Percentiles rank a stretch among this genome's conserved stretches.
Evolutionary conservation across 2,329 filamentous ascomycete species (phyloP).

Genomic region (Fusarium sp.): DNA sequence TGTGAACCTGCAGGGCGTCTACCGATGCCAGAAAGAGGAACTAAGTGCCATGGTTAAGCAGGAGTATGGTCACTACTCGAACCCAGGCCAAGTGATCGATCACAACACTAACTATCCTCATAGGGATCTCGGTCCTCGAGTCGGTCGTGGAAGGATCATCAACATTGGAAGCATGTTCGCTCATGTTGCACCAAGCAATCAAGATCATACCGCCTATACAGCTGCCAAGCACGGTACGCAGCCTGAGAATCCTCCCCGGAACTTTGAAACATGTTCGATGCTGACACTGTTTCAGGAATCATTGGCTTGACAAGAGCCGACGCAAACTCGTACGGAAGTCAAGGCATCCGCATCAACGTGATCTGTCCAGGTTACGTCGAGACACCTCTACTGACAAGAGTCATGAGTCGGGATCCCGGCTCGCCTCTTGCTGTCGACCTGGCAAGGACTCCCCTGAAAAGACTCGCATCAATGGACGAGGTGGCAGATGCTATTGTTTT

Average conservation of each 20-base stretch:
- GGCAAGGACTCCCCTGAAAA: slow-evolving; percentile 56
- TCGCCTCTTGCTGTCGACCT: slow-evolving; percentile 52
- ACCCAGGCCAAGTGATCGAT: background rate
- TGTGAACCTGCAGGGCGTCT: slow-evolving; percentile 65
- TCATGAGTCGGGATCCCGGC: slow-evolving; percentile 38
- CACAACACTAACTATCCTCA: background rate
- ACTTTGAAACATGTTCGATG: background rate
- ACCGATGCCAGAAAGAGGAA: slow-evolving; percentile 64
- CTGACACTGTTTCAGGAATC: slow-evolving; percentile 44
- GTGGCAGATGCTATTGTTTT: slow-evolving; percentile 63
- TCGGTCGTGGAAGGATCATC: slow-evolving; percentile 61
- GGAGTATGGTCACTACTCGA: slow-evolving; percentile 45
- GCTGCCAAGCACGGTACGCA: slow-evolving; percentile 60
- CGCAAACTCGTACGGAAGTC: slow-evolving; percentile 59
- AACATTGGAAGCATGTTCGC: slow-evolving; percentile 64
- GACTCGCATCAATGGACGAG: slow-evolving; percentile 60
- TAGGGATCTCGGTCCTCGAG: slow-evolving; percentile 49
- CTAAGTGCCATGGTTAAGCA: slow-evolving; percentile 61
- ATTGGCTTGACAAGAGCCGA: slow-evolving; percentile 64
- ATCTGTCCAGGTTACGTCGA: slow-evolving; percentile 64
- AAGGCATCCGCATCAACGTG: slow-evolving; percentile 66
- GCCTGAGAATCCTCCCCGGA: background rate
- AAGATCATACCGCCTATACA: slow-evolving; percentile 58
- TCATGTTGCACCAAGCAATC: slow-evolving; percentile 51
- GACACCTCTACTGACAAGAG: slow-evolving; percentile 51